phyloP scores from a whole-genome alignment of 2,329 filamentous ascomycete species.

The Camptophora hylomeconis region DNA sequence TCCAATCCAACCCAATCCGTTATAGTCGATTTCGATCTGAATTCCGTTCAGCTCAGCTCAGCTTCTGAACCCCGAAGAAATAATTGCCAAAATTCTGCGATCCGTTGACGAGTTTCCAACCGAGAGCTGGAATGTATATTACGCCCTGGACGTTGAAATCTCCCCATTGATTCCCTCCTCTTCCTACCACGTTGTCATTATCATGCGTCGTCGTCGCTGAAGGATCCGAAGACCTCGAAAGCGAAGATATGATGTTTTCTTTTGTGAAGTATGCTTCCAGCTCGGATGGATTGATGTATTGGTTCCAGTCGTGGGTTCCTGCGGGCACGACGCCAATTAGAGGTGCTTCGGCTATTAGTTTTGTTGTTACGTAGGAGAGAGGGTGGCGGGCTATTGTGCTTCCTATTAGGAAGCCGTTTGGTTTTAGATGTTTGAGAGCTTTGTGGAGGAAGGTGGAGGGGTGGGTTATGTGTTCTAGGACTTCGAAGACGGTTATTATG shows the following conservation, averaged over 20 bases:
- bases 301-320: constrained; percentile 91
- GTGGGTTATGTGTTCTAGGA: constrained; percentile 78
- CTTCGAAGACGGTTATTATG: constrained; percentile 80
- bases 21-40: too few species aligned
- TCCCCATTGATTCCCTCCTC: constrained; percentile 23
- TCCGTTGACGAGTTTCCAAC: constrained; percentile 72
- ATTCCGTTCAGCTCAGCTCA: too few species aligned
- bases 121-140: constrained; percentile 77
- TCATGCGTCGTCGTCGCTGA: constrained; percentile 14
- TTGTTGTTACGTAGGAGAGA: constrained; percentile 83
- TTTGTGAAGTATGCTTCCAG: constrained; percentile 33
- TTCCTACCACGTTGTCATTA: constrained; percentile 8
- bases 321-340: constrained; percentile 62
- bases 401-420: constrained; percentile 84
- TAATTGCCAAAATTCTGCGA: constrained; percentile 89
- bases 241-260: too few species aligned
- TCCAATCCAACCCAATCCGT: too few species aligned
- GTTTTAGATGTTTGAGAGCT: constrained; percentile 63
- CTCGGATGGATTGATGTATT: constrained; percentile 86
- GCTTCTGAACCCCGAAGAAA: constrained; percentile 71
- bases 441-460: constrained; percentile 61
- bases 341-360: constrained; percentile 74
- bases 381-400: constrained; percentile 87
- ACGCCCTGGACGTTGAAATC: constrained; percentile 60
- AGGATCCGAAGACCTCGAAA: constrained; percentile 28